These are phyloP conservation scores for Botrytis galanthina DNA, from an alignment of 2,329 filamentous ascomycete genomes.

Conservation along the genomic window DNA sequence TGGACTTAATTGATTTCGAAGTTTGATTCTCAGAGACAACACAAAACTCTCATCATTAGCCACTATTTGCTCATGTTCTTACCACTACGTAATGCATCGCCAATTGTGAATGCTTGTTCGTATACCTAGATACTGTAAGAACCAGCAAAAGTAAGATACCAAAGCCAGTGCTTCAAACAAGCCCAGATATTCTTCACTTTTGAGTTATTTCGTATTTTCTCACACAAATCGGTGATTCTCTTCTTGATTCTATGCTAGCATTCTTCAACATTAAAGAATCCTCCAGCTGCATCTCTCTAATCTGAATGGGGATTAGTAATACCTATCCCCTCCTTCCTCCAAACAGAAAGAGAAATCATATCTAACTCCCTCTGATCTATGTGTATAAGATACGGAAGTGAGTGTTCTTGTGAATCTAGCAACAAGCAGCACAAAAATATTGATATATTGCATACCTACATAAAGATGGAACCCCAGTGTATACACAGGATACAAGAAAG, in stretches of 20 bases:
- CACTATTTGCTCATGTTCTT: not conserved
- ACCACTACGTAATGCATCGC: not conserved
- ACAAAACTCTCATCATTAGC: not conserved
- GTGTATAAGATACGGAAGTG: not conserved
- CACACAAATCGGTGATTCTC: not conserved
- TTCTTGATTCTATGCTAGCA: not conserved
- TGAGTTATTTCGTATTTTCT: not conserved
- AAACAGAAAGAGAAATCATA: rapidly evolving
- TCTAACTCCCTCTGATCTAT: not conserved
- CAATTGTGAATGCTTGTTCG: not conserved
- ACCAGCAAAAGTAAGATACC: not conserved
- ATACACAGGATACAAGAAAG: not conserved
- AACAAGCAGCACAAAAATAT: not conserved
- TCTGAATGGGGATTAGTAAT: not conserved
- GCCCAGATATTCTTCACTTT: not conserved
- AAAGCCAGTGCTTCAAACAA: not conserved
- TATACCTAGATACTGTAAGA: not conserved
- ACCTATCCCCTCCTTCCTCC: not conserved
- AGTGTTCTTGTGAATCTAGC: not conserved
- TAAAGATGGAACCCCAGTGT: not conserved
- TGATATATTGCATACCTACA: not conserved
- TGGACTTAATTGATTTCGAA: not conserved
- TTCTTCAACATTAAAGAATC: not conserved
- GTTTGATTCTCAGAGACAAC: not conserved
- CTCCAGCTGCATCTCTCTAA: not conserved